phyloP scores from a whole-genome alignment of 108 stramenopile species.

The Cyclostephanos invisitatus region DNA sequence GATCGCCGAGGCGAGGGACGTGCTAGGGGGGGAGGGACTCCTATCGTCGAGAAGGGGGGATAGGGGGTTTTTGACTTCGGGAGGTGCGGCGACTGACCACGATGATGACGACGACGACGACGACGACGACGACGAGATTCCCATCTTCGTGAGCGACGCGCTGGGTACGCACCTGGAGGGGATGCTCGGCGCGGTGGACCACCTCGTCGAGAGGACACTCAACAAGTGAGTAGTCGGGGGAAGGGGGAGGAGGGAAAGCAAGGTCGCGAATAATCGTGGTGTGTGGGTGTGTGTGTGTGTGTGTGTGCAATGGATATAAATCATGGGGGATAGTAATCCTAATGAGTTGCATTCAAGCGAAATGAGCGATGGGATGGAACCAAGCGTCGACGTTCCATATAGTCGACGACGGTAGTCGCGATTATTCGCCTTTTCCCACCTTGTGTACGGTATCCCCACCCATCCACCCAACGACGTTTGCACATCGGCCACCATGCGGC shows the following conservation, averaged over 20 bases:
- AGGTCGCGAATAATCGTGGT: too few relatives aligned
- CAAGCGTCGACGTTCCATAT: too few relatives aligned
- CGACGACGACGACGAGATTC: conserved; percentile 5
- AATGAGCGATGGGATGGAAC: too few relatives aligned
- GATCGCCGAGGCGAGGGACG: conserved; percentile 66
- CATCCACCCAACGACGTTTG: conserved; percentile 14
- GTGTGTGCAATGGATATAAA: too few relatives aligned
- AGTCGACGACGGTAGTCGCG: conserved; percentile 5
- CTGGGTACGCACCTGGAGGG: conserved; percentile 38
- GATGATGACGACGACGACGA: background rate
- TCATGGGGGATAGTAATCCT: too few relatives aligned
- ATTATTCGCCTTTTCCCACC: conserved; percentile 11
- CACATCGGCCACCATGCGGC: conserved; percentile 28
- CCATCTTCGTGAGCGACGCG: conserved; percentile 31
- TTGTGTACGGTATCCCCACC: conserved; percentile 18
- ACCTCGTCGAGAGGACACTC: conserved; percentile 26
- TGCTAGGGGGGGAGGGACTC: conserved; percentile 31
- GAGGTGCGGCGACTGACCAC: background rate
- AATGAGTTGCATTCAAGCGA: too few relatives aligned
- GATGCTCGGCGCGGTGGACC: conserved; percentile 40
- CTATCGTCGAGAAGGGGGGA: background rate
- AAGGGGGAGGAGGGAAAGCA: background rate
- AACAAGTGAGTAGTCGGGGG: background rate
- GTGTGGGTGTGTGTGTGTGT: too few relatives aligned
- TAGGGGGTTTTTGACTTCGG: conserved; percentile 3